Conservation (phyloP, 2,329 filamentous ascomycete species). For the Penicillium sp. region DNA sequence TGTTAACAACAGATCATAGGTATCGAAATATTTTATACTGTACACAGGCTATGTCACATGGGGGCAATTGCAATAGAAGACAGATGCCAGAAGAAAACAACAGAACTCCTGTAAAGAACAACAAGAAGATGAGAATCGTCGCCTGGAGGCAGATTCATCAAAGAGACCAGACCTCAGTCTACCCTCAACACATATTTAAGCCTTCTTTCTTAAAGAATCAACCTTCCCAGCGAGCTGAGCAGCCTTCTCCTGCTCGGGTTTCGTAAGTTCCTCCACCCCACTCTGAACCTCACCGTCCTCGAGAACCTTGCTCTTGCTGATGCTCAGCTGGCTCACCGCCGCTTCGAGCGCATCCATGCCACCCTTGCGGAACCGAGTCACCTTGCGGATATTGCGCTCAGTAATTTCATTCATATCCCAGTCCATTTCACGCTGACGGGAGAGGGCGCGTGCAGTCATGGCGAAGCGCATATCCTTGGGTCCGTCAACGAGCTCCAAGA, state of each 20-base stretch:
- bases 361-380: constrained; percentile 68
- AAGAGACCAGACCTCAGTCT: not conserved
- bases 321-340: constrained; percentile 59
- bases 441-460: constrained; percentile 83
- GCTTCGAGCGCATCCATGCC: constrained; percentile 67
- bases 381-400: constrained; percentile 74
- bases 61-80: constrained; percentile 15
- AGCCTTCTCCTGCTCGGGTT: constrained; percentile 15
- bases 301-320: constrained; percentile 38
- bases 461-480: constrained; percentile 92
- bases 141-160: not conserved
- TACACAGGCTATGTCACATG: constrained; percentile 31
- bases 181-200: not conserved
- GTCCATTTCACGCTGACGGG: constrained; percentile 53
- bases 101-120: constrained; percentile 19
- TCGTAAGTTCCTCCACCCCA: not conserved
- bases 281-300: constrained; percentile 1
- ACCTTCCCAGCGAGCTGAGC: constrained; percentile 5
- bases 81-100: constrained; percentile 18
- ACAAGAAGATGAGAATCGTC: constrained; percentile 2
- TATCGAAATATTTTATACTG: constrained; percentile 27
- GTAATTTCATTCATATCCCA: constrained; percentile 68
- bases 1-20: constrained; percentile 6
- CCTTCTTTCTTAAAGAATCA: not conserved
- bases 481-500: constrained; percentile 92